Evolutionary conservation across 345 rosid species (phyloP), one percentile per base, ranked within the genome.

Genomic region (Populus pruinosa): DNA sequence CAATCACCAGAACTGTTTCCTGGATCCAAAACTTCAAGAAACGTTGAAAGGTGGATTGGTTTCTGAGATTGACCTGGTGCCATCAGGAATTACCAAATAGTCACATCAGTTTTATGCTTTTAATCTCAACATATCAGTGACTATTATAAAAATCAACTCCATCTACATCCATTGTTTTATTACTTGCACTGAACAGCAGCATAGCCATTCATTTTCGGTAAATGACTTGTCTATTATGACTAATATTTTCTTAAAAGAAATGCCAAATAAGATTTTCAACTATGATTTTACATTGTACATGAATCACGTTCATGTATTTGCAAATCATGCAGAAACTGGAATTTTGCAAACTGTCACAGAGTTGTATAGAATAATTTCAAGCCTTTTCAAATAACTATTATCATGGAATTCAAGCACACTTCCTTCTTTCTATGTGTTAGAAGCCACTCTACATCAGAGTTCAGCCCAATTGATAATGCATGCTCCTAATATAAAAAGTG

Each of bases 1-100:
- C 39, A 72, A 20, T 53, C 76, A 66, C 31, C 23, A 31, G 77
- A 55, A 23, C 67, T 44, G 18, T 72, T 49, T 67, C 36, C 21
- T 39, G 56, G 16, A 55, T 65, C 72, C 50, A 23, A 7, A 72
- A 72, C 76, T 64, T 78, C 71, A 35, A 78, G 76, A 72, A 78
- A 78, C 16, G 72, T 5, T 35, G 77, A 78, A 39, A 78, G 76
- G 61, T 78, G 67, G 81, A 36, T 16, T 25, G 81, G 77, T 36
- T 23, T 36, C 56, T 72, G 77, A 36, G 81, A 66, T 23, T 78
- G 72, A 39, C 81, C 81, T 78, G 77, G 59, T 49, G 38, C 65
- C 70, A 50, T 13, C 65, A 41, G 67, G 67, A 12, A 21, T 55
- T 41, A 59, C 17, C 8, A 69, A 62, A 73, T 29, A 74, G 25